Base-by-base conservation (phyloP, 2,329 filamentous ascomycete genomes). In the Podosphaera fusca region DNA sequence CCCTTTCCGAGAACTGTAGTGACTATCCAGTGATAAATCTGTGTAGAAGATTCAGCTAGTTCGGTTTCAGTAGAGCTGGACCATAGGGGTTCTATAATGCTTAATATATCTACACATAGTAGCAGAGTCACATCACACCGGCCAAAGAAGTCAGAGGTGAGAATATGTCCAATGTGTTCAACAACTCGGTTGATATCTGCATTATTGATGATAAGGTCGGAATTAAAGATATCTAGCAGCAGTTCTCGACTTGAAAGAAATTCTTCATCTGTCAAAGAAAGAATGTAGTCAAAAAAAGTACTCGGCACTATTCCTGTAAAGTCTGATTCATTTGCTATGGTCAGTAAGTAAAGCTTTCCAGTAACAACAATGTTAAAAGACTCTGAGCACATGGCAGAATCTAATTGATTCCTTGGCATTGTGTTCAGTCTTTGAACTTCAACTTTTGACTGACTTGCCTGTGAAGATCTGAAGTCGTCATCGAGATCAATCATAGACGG, bases 21-120 rank as follows among this genome's bases (percentile, higher is more conserved):
- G 52, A 88, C 76, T 61, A 92, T 83, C 72, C 87, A 87, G 50
- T 77, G 71, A 67, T 96, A 96, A 29, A 95, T 71, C 59, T 94
- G 83, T 29, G 80, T 77, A 2, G 83, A 85, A 46, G 77, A 74
- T 2, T 78, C 76, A n/a, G 75, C 75, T 2, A 95, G 71, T 0
- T 79, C 72, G 38, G 76, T 75, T 30, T 73, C 59, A 33, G 61
- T 58, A 10, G 56, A 58, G 8, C 51, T 36, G 1, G 60, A 60
- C 66, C 65, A 68, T 9, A 63, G 53, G 8, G 61, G 58, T 8
- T 61, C 61, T 2, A 67, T 54, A 40, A 76, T 78, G 55, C 77
- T 71, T 66, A 95, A 76, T 57, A 85, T 70, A 52, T 83, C 78
- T 31, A 94, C 73, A 60, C 81, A 83, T 21, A 81, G 72, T 50